Evolutionary conservation across 2,329 filamentous ascomycete species (phyloP).

Genomic region (Hypoxylon sp.): DNA sequence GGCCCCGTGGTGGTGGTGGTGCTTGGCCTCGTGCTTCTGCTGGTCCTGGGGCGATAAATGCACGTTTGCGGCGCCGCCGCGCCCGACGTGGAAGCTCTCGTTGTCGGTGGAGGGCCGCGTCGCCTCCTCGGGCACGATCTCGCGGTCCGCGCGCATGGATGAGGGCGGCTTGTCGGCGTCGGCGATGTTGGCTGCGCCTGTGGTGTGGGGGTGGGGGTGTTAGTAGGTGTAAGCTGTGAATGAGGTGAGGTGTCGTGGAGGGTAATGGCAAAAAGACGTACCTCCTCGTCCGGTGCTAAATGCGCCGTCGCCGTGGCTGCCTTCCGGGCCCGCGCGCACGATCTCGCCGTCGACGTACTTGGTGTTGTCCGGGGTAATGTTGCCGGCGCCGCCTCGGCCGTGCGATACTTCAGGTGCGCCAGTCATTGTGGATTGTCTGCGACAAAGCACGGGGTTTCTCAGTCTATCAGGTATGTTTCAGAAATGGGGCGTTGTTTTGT

Average conservation of each 20-base stretch:
- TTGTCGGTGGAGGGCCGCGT: slow-evolving; percentile 63
- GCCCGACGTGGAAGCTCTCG: slow-evolving; percentile 69
- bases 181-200: slow-evolving; percentile 72
- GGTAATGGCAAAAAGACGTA: slow-evolving; percentile 52
- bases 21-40: slow-evolving; percentile 39
- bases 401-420: slow-evolving; percentile 67
- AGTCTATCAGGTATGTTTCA: slow-evolving; percentile 18
- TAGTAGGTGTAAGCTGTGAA: background rate
- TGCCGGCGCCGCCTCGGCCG: slow-evolving; percentile 73
- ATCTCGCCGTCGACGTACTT: slow-evolving; percentile 74
- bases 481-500: slow-evolving; percentile 6
- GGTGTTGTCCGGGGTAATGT: slow-evolving; percentile 71
- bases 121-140: slow-evolving; percentile 68
- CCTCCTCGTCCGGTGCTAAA: slow-evolving; percentile 73
- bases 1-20: slow-evolving; percentile 15
- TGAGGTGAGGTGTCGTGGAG: background rate
- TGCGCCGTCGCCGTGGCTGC: slow-evolving; percentile 71
- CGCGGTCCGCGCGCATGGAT: slow-evolving; percentile 63
- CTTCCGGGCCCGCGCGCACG: slow-evolving; percentile 67
- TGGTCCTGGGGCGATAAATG: slow-evolving; percentile 55
- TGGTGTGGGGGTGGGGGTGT: background rate
- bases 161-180: slow-evolving; percentile 60
- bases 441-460: slow-evolving; percentile 13
- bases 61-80: slow-evolving; percentile 73
- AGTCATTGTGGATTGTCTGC: slow-evolving; percentile 51